Percentiles rank a stretch among this genome's conserved stretches.
These are phyloP conservation scores for Plantago coronopus DNA, from an alignment of 305 asterid genomes.

Conservation along the genomic window DNA sequence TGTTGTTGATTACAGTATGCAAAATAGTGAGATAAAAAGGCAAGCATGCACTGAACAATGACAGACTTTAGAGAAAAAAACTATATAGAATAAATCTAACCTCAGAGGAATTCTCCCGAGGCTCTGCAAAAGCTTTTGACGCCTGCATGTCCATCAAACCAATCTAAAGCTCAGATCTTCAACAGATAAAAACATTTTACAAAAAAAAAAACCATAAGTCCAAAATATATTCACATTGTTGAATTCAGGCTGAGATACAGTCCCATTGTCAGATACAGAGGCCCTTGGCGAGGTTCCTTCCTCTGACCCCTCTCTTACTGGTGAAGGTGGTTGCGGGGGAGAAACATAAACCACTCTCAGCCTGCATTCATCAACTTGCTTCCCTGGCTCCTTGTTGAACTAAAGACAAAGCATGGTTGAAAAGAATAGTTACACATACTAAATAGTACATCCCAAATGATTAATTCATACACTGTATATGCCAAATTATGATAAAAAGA, in stretches of 20 bases:
- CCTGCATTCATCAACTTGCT: conserved; percentile 70
- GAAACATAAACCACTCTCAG: conserved; percentile 64
- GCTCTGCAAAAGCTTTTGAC: conserved; percentile 44
- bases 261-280: conserved; percentile 57
- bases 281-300: conserved; percentile 71
- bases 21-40: background rate
- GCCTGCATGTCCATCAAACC: conserved; percentile 37
- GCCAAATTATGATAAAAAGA: conserved; percentile 5
- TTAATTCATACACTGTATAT: conserved; percentile 5
- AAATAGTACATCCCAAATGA: conserved; percentile 12
- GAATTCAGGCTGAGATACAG: conserved; percentile 43
- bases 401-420: conserved; percentile 19
- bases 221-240: conserved; percentile 36
- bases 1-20: no score
- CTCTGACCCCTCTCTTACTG: conserved; percentile 64
- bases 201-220: background rate
- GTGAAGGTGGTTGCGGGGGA: conserved; percentile 66
- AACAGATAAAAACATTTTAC: conserved; percentile 6
- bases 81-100: conserved; percentile 30
- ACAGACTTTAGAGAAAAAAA: conserved; percentile 7
- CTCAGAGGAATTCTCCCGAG: conserved; percentile 51
- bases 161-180: conserved; percentile 11
- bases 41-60: conserved; percentile 6
- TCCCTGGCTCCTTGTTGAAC: conserved; percentile 68
- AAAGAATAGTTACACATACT: conserved; percentile 2